Conservation (phyloP, 257 asterid genomes). For the Nicotiana undulata region DNA sequence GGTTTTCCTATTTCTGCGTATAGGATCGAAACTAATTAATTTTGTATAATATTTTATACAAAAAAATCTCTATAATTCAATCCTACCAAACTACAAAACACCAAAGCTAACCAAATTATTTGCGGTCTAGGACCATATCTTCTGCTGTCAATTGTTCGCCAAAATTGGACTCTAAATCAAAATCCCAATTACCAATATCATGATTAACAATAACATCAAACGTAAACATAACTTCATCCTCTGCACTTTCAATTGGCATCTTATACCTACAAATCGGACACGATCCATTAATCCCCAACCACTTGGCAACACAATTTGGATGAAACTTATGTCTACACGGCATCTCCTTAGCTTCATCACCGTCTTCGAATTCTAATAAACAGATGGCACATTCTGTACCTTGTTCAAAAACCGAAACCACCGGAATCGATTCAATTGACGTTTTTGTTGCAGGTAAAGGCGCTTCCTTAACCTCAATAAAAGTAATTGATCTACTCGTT, state of each 20-base stretch:
- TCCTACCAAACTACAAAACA: neutral
- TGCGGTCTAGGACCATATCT: neutral
- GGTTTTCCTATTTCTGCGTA: no score
- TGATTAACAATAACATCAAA: neutral
- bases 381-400: conserved; percentile 10
- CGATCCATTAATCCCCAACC: conserved; percentile 39
- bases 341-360: conserved; percentile 38
- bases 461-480: neutral
- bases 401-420: conserved; percentile 3
- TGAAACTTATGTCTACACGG: conserved; percentile 42
- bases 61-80: neutral
- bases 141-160: neutral
- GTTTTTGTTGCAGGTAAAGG: neutral
- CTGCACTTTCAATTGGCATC: conserved; percentile 20
- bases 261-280: conserved; percentile 44
- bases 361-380: neutral
- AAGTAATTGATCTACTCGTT: neutral
- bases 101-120: neutral
- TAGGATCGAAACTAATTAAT: no score
- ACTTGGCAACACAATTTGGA: conserved; percentile 30
- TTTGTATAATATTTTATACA: no score
- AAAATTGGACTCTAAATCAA: no score
- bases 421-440: neutral
- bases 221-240: neutral
- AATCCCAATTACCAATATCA: neutral